A percentile compares a stretch with the other conserved stretches of the same genome.
These are phyloP conservation scores for Penicillium steckii DNA, from an alignment of 495 filamentous ascomycete genomes.

Conservation along the genomic window DNA sequence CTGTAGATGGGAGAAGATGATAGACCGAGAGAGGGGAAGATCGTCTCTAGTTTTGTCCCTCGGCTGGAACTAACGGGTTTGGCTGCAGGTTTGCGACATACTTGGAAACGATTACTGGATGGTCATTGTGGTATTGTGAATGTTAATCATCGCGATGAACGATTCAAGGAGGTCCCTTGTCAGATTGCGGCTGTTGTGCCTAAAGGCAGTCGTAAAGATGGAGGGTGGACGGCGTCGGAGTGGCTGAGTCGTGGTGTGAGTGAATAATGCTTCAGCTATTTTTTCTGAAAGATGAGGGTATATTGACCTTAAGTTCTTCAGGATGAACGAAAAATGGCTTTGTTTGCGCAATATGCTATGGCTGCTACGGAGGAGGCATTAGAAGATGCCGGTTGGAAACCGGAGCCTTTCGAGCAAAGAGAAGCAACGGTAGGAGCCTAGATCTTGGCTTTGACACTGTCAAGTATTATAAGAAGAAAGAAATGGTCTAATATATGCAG, in stretches of 20 bases:
- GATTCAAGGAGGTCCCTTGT: constrained; percentile 71
- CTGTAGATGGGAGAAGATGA: background rate
- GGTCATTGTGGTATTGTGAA: constrained; percentile 78
- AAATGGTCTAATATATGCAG: constrained; percentile 26
- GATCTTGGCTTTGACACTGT: background rate
- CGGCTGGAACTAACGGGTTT: background rate
- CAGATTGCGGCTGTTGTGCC: constrained; percentile 85
- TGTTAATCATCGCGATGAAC: constrained; percentile 53
- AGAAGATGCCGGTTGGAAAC: constrained; percentile 77
- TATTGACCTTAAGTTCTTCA: constrained; percentile 20
- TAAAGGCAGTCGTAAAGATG: constrained; percentile 51
- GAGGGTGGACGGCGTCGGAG: constrained; percentile 70
- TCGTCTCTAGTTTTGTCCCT: background rate
- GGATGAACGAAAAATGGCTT: constrained; percentile 86
- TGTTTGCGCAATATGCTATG: constrained; percentile 87
- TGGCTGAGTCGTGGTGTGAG: constrained; percentile 64
- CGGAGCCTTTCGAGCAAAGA: constrained; percentile 55
- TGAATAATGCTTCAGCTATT: too few relatives aligned
- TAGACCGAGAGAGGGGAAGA: background rate
- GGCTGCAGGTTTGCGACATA: constrained; percentile 60
- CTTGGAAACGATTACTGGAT: constrained; percentile 79
- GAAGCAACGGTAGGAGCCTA: constrained; percentile 60
- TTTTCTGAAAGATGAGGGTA: too few relatives aligned
- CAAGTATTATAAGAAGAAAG: background rate
- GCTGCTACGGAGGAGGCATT: constrained; percentile 87